Percentiles rank a stretch among this genome's conserved stretches.
These are phyloP conservation scores for Gracilaria vermiculophylla DNA, from an alignment of 23 red algal genomes.

Conservation along the genomic window DNA sequence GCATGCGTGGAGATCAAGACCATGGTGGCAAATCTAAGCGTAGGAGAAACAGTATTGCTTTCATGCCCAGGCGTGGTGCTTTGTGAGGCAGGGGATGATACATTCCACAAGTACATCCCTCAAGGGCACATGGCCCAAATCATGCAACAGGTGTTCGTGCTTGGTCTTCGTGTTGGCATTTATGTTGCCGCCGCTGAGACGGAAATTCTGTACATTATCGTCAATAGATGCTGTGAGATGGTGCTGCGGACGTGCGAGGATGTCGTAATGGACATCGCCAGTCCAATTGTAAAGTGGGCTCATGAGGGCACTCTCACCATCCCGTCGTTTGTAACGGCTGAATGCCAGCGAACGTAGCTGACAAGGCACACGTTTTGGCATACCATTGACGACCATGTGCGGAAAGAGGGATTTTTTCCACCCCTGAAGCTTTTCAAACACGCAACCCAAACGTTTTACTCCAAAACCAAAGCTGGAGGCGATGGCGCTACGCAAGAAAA, in stretches of 20 bases:
- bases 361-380: constrained; percentile 10
- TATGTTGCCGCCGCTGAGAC: constrained; percentile 26
- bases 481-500: constrained; percentile 18
- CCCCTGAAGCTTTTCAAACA: constrained; percentile 40
- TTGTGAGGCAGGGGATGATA: background rate
- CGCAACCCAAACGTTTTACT: constrained; percentile 21
- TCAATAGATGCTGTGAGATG: background rate
- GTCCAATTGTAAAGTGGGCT: constrained; percentile 15
- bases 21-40: background rate
- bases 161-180: background rate
- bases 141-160: background rate
- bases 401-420: background rate
- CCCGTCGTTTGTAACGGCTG: background rate
- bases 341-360: background rate
- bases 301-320: background rate
- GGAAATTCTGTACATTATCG: background rate
- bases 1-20: background rate
- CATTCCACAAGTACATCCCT: background rate
- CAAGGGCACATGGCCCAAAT: background rate
- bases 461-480: constrained; percentile 28
- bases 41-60: background rate
- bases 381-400: background rate
- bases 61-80: background rate
- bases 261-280: background rate
- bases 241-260: background rate